These are phyloP conservation scores for Stachybotrys elegans DNA, from an alignment of 2,329 filamentous ascomycete species.

Conservation along the genomic window DNA sequence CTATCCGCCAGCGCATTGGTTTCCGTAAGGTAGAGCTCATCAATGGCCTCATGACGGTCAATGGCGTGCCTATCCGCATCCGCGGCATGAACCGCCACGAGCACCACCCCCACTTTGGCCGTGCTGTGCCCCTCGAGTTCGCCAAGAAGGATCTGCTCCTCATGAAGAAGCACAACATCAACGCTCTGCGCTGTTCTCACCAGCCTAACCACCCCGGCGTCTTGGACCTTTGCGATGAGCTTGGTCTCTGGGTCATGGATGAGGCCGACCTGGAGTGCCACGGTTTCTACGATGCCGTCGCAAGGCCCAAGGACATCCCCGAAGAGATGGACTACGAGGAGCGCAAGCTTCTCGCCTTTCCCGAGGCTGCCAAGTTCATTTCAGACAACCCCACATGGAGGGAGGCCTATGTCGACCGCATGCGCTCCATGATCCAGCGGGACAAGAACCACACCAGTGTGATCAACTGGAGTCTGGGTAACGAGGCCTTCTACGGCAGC, in stretches of 20 bases:
- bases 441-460: slow-evolving; percentile 69
- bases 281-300: slow-evolving; percentile 46
- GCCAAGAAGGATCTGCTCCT: slow-evolving; percentile 56
- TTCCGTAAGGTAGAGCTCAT: slow-evolving; percentile 61
- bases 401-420: slow-evolving; percentile 63
- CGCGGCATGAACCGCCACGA: slow-evolving; percentile 66
- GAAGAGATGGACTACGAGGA: slow-evolving; percentile 56
- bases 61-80: slow-evolving; percentile 56
- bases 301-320: slow-evolving; percentile 45
- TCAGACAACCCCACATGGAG: slow-evolving; percentile 58
- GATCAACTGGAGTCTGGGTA: slow-evolving; percentile 69
- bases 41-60: slow-evolving; percentile 55
- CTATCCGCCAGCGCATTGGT: slow-evolving; percentile 51
- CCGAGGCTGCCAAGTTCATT: slow-evolving; percentile 51
- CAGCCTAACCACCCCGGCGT: slow-evolving; percentile 59
- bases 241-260: slow-evolving; percentile 58
- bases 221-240: slow-evolving; percentile 57
- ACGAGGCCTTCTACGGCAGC: slow-evolving; percentile 66
- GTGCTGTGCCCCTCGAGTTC: slow-evolving; percentile 58
- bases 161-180: slow-evolving; percentile 70
- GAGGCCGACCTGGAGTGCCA: slow-evolving; percentile 50
- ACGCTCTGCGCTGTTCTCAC: slow-evolving; percentile 64
- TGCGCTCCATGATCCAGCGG: slow-evolving; percentile 57
- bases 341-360: slow-evolving; percentile 51
- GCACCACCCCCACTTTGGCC: slow-evolving; percentile 59